These are phyloP conservation scores for Leavenworthia alabamica DNA, from an alignment of 345 rosid genomes.

Conservation along the genomic window DNA sequence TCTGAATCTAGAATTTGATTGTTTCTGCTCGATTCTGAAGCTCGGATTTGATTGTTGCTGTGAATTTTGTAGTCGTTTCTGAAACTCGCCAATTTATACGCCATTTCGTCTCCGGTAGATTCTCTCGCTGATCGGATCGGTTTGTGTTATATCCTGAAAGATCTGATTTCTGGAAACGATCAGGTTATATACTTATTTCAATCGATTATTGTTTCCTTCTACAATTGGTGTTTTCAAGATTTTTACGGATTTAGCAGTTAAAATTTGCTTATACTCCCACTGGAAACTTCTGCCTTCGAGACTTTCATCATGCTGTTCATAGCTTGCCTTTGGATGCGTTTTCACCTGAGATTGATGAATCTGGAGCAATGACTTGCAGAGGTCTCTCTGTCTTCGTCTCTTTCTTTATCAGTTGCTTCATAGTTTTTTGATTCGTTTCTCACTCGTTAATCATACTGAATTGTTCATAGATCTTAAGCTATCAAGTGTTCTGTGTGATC, in stretches of 20 bases:
- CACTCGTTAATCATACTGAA: not conserved
- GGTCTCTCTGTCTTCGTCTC: slow-evolving; percentile 31
- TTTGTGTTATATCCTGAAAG: slow-evolving; percentile 50
- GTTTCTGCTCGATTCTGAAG: slow-evolving; percentile 42
- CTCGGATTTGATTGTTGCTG: slow-evolving; percentile 35
- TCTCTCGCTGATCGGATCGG: slow-evolving; percentile 54
- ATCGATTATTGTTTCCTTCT: not conserved
- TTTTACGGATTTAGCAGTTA: slow-evolving; percentile 38
- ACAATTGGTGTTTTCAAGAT: not conserved
- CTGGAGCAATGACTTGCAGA: slow-evolving; percentile 37
- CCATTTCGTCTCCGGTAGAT: slow-evolving; percentile 41
- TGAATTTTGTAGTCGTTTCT: slow-evolving; percentile 48
- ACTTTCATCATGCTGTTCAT: slow-evolving; percentile 76
- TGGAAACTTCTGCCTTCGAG: slow-evolving; percentile 58
- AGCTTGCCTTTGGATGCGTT: slow-evolving; percentile 56
- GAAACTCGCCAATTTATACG: slow-evolving; percentile 65
- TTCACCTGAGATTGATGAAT: slow-evolving; percentile 48
- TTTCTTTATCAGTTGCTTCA: not conserved
- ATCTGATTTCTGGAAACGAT: slow-evolving; percentile 42
- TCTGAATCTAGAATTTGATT: not conserved
- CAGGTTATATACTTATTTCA: slow-evolving; percentile 43
- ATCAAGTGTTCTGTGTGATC: slow-evolving; percentile 55
- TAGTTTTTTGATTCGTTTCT: not conserved
- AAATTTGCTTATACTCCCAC: slow-evolving; percentile 57
- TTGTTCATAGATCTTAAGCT: slow-evolving; percentile 46